Base-by-base conservation (phyloP, 2,329 filamentous ascomycete species). In the Fusarium tuaranense region DNA sequence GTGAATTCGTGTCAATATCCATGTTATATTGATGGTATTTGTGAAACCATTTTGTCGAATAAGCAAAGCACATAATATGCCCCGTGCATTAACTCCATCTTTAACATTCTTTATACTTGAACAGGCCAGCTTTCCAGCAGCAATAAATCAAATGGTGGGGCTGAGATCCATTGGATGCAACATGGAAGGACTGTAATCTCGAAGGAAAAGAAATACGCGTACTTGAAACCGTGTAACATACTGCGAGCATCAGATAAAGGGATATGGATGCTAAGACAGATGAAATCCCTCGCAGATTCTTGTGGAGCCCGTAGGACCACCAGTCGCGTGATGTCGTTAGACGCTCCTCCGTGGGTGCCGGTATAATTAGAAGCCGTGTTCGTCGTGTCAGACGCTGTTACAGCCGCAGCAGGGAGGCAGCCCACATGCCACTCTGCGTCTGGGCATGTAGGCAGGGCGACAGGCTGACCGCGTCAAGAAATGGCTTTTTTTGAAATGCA, bases 271-370 rank as follows among this genome's bases (percentile, higher is more conserved):
- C 55, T 51, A 44, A 69, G 63, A 65, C 64, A 41, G 22, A 20
- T 51, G 39, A 30, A 39, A 38, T 57, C 60, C 39, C 48, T 63
- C 32, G 68, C 51, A 22, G 30, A 32, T 53, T 38, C 34, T n/a
- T 57, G 63, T 69, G 65, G 74, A 68, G 65, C 57, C 61, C 59
- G 51, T 67, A 57, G 27, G 57, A 66, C 38, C 44, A 38, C 20
- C 63, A 69, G 66, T 76, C 76, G 70, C 69, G 67, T 78, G 74
- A 76, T 75, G 62, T 70, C 63, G 71, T 61, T 67, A 73, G 58
- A 61, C 38, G 62, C 68, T 57, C 36, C 53, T 30, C 60, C 68
- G 36, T 69, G 32, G 63, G 32, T 71, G 48, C 62, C 70, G 61
- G 53, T 73, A 60, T 57, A 66, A 72, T 63, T 51, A 63, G 44